Base-by-base conservation (phyloP, 805 yeast genomes). In the Saccharomycopsis guyanensis region DNA sequence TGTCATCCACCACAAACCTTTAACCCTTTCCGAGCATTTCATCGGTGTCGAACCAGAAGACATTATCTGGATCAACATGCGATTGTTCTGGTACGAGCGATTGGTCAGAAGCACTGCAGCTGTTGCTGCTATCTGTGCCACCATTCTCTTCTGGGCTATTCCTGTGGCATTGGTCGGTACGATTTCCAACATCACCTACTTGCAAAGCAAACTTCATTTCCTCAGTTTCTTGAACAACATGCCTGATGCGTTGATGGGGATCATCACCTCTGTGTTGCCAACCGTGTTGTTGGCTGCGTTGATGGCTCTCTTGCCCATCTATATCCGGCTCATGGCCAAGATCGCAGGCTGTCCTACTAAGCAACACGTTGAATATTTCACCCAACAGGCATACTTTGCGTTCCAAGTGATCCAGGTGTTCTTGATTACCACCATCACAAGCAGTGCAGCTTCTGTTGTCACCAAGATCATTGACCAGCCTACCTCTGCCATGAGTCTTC, bases 131-230 rank as follows among this genome's bases (percentile, higher is more conserved):
- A 73, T 82, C 45, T 56, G 65, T 19, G 84, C 79, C 1, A 56
- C 81, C 38, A 69, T 82, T 43, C 58, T 78, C 25, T 66, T 80
- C 55, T 84, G 94, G 94, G 73, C 89, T 47, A 64, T 82, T 53
- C 91, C 91, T 12, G 87, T 82, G 35, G 82, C 89, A 2, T 78
- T 83, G 60, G 87, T 83, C 40, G 89, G 89, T 72, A 59, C 79
- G 57, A 69, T 83, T 48, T 82, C 89, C 2, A 82, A 82, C 57
- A 64, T 83, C 52, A 75, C 81, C 16, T 73, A 73, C 55, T 66
- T 83, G 57, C 80, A 80, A 4, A 68, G 77, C 47, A 74, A 75
- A 52, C 55, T 79, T 29, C 75, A 61, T 20, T 75, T 76, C 64
- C 69, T 83, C 52, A 61, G 58, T 13, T 82, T 78, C 54, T 76